phyloP scores from a whole-genome alignment of 345 rosid genomes.

The Hirschfeldia incana region DNA sequence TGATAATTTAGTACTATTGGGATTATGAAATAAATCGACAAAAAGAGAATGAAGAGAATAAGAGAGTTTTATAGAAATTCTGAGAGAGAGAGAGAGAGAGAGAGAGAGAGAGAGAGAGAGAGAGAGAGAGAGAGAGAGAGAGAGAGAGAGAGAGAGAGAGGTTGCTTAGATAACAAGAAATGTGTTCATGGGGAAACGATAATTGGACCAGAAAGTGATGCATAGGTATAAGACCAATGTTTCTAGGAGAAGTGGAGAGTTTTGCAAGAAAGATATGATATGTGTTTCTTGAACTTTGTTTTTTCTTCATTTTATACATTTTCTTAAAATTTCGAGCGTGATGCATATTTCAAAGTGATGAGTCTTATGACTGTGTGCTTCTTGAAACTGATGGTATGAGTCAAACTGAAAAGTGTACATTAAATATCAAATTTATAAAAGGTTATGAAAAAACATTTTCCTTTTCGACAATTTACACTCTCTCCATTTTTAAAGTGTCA shows the following conservation, averaged over 20 bases:
- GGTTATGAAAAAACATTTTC: neutral
- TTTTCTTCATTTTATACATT: neutral
- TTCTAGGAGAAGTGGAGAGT: slow-evolving; percentile 14
- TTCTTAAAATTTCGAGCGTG: neutral
- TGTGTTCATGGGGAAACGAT: slow-evolving; percentile 34
- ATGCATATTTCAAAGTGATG: slow-evolving; percentile 10
- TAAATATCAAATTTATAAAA: neutral
- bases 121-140: neutral
- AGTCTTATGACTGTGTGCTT: neutral
- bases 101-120: neutral
- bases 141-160: neutral
- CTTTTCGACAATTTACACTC: neutral
- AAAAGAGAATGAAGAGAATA: slow-evolving; percentile 18
- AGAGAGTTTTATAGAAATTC: slow-evolving; percentile 19
- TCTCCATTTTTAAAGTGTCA: too few species aligned
- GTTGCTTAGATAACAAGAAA: slow-evolving; percentile 37
- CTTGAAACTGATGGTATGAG: neutral
- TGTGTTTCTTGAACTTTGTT: slow-evolving; percentile 23
- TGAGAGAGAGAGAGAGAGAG: neutral
- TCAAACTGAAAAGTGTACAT: neutral
- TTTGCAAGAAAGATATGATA: slow-evolving; percentile 31
- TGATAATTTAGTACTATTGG: neutral
- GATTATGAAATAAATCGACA: neutral
- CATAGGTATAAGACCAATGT: slow-evolving; percentile 36
- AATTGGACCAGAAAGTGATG: slow-evolving; percentile 44